Conservation (phyloP, 805 yeast species). For the Saccharomyces paradoxus region DNA sequence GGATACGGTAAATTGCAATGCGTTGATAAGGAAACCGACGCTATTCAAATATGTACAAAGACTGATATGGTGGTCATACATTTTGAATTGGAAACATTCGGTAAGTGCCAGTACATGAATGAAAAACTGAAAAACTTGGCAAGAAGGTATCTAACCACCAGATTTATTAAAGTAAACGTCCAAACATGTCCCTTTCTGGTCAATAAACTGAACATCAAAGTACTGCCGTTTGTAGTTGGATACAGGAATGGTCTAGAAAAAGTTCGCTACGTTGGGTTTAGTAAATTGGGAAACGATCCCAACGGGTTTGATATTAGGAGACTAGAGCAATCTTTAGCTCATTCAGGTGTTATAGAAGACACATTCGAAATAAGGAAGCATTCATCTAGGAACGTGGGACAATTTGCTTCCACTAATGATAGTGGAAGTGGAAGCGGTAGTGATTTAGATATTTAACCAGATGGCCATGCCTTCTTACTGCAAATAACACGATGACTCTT, state of each 20-base stretch:
- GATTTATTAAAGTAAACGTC: slow-evolving; percentile 50
- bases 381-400: background rate
- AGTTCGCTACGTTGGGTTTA: slow-evolving; percentile 61
- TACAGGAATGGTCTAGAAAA: slow-evolving; percentile 54
- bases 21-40: slow-evolving; percentile 44
- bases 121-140: slow-evolving; percentile 39
- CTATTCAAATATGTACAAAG: slow-evolving; percentile 44
- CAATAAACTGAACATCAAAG: slow-evolving; percentile 51
- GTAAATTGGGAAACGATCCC: slow-evolving; percentile 43
- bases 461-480: background rate
- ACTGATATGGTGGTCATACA: slow-evolving; percentile 44
- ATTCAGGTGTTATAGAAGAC: background rate
- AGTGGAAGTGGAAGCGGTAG: slow-evolving; percentile 7
- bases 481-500: background rate
- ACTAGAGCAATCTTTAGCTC: slow-evolving; percentile 38
- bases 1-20: slow-evolving; percentile 40
- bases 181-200: slow-evolving; percentile 66
- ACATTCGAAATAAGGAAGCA: background rate
- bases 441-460: slow-evolving; percentile 5
- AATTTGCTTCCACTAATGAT: background rate
- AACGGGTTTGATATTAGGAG: slow-evolving; percentile 40
- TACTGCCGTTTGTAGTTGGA: slow-evolving; percentile 61
- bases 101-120: slow-evolving; percentile 55
- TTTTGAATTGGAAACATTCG: slow-evolving; percentile 54
- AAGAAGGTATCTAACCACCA: slow-evolving; percentile 47